Base-by-base conservation (phyloP, 2,329 filamentous ascomycete genomes). In the Colletotrichum higginsianum region DNA sequence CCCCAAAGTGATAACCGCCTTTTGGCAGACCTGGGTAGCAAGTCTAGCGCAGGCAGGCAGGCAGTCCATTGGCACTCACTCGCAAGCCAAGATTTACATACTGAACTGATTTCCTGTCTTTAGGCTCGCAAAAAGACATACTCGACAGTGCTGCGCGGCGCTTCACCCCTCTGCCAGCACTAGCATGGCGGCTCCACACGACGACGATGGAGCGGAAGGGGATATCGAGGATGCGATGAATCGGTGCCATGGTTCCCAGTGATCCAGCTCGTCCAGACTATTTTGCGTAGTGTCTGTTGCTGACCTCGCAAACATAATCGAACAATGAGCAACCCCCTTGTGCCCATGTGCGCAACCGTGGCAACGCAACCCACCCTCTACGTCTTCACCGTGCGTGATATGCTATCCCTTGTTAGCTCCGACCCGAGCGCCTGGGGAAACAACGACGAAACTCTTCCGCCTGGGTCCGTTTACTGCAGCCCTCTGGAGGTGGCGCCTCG, bases 351-450 rank as follows among this genome's bases (percentile, higher is more conserved):
- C 42, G 26, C 52, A 16, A 46, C 52, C n/a, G 35, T 38, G 35
- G 35, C 35, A 38, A 11, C 35, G 35, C 8, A 11, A 38, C 35
- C 35, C 35, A 38, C 35, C 9, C 35, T 38, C 35, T 11, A 38
- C 35, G 35, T 52, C 26, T 21, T 9, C 46, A 16, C 21, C n/a
- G 53, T 65, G 61, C 18, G 64, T 62, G 44, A 18, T 66, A 35
- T 56, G 64, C 30, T 44, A 58, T 57, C 57, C 23, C 49, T 53
- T 38, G 12, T 26, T 46, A 56, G 15, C 53, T 50, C 56, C 50
- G 38, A 71, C 49, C 66, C 47, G 61, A 61, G 70, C 70, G 60
- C 55, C 46, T 71, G 61, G 35, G 56, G 53, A 71, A 66, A 72
- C 65, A 60, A 58, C 26, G 40, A 61, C 61, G 61, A 70, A 65